phyloP scores from a whole-genome alignment of 139 green algal genomes.

The Chara braunii region DNA sequence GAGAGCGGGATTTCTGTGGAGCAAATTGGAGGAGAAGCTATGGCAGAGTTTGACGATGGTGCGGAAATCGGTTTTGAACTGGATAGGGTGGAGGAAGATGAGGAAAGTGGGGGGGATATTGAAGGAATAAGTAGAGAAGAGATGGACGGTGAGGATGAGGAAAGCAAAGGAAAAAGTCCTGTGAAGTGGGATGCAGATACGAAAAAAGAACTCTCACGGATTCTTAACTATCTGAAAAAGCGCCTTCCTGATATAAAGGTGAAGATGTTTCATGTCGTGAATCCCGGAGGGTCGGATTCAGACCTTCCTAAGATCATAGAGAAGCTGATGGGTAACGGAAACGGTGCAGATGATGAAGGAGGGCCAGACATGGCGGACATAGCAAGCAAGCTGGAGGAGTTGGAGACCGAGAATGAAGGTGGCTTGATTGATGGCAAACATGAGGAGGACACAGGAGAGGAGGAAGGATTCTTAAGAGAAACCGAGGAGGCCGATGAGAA shows the following conservation, averaged over 20 bases:
- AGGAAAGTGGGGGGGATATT: background rate
- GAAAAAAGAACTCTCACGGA: background rate
- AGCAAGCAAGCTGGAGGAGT: background rate
- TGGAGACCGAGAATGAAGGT: background rate
- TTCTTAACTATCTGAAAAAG: constrained; percentile 8
- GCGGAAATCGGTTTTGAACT: too few species aligned
- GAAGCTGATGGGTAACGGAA: background rate
- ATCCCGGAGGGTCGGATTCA: background rate
- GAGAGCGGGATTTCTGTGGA: too few species aligned
- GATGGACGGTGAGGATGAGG: too few species aligned
- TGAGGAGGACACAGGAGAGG: too few species aligned
- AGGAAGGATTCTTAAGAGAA: too few species aligned
- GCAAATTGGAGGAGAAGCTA: too few species aligned
- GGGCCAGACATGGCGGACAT: background rate
- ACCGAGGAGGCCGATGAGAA: too few species aligned
- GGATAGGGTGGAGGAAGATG: background rate
- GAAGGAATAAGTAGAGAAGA: background rate
- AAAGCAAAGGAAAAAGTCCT: too few species aligned
- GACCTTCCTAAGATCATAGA: background rate
- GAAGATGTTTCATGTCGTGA: background rate
- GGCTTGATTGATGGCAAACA: too few species aligned
- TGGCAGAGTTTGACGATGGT: too few species aligned
- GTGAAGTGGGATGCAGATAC: background rate
- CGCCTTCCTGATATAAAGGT: background rate
- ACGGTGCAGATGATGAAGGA: background rate